These are phyloP conservation scores for Cryphonectria radicalis DNA, from an alignment of 2,329 filamentous ascomycete species.

Conservation along the genomic window DNA sequence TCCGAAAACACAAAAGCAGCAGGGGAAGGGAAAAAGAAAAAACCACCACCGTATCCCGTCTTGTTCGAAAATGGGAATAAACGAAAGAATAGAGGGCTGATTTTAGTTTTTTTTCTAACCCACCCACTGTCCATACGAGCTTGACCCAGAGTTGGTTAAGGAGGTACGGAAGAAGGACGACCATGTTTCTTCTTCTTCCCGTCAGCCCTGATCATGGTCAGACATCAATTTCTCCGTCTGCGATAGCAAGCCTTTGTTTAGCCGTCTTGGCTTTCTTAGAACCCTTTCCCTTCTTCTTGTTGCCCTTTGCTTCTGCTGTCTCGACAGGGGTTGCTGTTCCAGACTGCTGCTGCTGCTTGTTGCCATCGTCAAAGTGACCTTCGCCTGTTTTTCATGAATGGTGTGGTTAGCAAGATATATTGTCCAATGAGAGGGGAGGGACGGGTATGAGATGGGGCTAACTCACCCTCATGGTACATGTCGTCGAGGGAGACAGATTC, in stretches of 20 bases:
- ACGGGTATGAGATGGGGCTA: neutral
- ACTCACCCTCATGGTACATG: conserved; percentile 98
- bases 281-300: conserved; percentile 60
- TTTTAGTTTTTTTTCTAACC: neutral
- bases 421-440: neutral
- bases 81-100: neutral
- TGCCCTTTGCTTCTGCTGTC: conserved; percentile 49
- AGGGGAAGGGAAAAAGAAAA: too few relatives aligned
- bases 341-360: conserved; percentile 71
- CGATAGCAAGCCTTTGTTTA: conserved; percentile 70
- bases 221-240: conserved; percentile 59
- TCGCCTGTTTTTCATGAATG: conserved; percentile 65
- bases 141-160: neutral
- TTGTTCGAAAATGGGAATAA: neutral
- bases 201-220: neutral
- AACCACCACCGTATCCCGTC: neutral
- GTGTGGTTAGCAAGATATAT: conserved; percentile 37
- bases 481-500: conserved; percentile 76
- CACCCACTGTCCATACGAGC: too few relatives aligned
- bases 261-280: conserved; percentile 71
- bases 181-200: neutral
- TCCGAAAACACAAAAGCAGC: neutral
- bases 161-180: neutral
- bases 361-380: conserved; percentile 87
- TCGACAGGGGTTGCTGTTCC: conserved; percentile 83